phyloP scores from a whole-genome alignment of 305 asterid genomes.

The Stenogyne calaminthoides region DNA sequence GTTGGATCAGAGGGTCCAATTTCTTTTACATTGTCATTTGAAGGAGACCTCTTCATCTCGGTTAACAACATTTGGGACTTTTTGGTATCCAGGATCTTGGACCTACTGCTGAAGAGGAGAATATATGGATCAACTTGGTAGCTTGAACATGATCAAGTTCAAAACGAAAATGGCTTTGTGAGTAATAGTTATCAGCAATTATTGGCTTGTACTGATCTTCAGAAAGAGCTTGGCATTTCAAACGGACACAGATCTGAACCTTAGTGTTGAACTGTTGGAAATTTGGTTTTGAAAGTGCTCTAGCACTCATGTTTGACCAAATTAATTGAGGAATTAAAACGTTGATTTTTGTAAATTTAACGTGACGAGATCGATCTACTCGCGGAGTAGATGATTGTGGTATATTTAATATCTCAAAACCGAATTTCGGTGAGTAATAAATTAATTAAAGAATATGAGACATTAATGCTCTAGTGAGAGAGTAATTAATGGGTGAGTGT shows the following conservation, averaged over 20 bases:
- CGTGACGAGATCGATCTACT: too few species aligned
- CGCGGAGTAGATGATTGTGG: too few species aligned
- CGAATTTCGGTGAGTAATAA: too few species aligned
- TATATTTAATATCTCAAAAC: too few species aligned
- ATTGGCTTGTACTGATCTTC: conserved; percentile 64
- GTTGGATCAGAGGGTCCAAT: conserved; percentile 33
- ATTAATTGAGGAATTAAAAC: too few species aligned
- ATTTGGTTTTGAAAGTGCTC: too few species aligned
- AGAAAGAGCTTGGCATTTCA: conserved; percentile 47
- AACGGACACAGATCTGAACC: conserved; percentile 62
- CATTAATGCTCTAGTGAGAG: too few species aligned
- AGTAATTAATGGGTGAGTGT: too few species aligned
- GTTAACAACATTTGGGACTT: conserved; percentile 16
- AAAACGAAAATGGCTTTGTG: conserved; percentile 50
- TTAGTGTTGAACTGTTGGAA: conserved; percentile 21
- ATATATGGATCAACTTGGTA: conserved; percentile 46
- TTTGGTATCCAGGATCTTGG: conserved; percentile 36
- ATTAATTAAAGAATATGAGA: too few species aligned
- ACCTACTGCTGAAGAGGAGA: conserved; percentile 44
- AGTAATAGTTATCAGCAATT: conserved; percentile 57
- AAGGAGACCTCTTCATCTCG: not conserved
- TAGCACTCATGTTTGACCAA: too few species aligned
- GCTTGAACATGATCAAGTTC: conserved; percentile 76
- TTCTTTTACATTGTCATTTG: conserved; percentile 32
- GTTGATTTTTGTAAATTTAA: too few species aligned